phyloP scores from a whole-genome alignment of 1,139 yeast species.

The Geotrichum citri-aurantii region DNA sequence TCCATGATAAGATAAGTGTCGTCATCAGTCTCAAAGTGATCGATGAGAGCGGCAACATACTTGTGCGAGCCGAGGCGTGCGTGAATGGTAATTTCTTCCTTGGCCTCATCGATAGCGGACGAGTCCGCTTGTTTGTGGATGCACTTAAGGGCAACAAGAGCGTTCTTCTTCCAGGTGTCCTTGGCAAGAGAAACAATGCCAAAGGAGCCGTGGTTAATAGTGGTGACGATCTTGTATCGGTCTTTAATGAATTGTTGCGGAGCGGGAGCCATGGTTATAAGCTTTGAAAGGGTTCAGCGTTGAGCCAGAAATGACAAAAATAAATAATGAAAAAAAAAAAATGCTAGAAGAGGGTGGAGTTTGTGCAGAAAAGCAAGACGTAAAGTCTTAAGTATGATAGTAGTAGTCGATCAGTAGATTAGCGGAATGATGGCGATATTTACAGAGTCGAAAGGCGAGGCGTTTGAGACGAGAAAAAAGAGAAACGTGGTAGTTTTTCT shows the following conservation, averaged over 20 bases:
- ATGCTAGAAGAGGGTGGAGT: constrained; percentile 3
- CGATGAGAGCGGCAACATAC: constrained; percentile 61
- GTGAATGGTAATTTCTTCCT: constrained; percentile 74
- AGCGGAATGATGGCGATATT: background rate
- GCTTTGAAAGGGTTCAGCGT: background rate
- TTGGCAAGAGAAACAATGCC: constrained; percentile 87
- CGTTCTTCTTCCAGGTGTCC: constrained; percentile 48
- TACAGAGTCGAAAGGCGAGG: background rate
- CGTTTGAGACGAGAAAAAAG: background rate
- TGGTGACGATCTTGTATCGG: constrained; percentile 65
- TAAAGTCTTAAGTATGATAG: background rate
- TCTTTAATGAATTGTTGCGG: constrained; percentile 38
- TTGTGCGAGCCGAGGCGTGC: constrained; percentile 57
- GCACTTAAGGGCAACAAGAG: constrained; percentile 78
- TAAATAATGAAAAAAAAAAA: background rate
- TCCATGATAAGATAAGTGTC: constrained; percentile 64
- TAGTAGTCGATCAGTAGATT: background rate
- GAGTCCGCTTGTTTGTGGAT: constrained; percentile 39
- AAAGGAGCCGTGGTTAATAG: constrained; percentile 87
- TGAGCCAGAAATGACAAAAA: background rate
- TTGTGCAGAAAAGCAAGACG: background rate
- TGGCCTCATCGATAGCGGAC: constrained; percentile 48
- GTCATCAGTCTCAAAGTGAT: constrained; percentile 59
- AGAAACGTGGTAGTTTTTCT: background rate
- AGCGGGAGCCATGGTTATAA: background rate